These are phyloP conservation scores for Penicillium sp. DNA, from an alignment of 2,329 filamentous ascomycete species.

Conservation along the genomic window DNA sequence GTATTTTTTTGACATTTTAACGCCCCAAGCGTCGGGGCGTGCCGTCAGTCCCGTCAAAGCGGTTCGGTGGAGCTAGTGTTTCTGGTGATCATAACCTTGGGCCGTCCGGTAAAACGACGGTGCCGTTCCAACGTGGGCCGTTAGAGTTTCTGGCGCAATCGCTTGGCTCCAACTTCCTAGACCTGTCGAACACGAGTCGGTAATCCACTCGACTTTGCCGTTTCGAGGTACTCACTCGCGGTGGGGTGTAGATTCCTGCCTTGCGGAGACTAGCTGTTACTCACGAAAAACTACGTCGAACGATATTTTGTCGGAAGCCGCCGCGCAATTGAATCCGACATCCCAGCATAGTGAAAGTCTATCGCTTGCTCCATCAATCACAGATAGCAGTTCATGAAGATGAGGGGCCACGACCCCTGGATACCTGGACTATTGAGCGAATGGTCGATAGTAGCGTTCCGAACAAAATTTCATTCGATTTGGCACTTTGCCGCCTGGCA, in stretches of 20 bases:
- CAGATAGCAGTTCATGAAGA: neutral
- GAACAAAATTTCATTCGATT: neutral
- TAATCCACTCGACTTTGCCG: constrained; percentile 3
- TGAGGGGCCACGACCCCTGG: neutral
- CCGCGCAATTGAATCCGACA: constrained; percentile 8
- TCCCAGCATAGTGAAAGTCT: constrained; percentile 4
- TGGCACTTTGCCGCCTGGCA: neutral
- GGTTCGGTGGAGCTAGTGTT: constrained; percentile 18
- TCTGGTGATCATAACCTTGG: constrained; percentile 2
- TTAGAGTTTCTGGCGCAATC: constrained; percentile 1
- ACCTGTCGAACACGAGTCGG: constrained; percentile 5
- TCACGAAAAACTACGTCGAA: constrained; percentile 4
- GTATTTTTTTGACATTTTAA: neutral
- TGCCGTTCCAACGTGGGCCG: constrained; percentile 2
- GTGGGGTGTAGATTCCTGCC: neutral
- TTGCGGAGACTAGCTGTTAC: constrained; percentile 6
- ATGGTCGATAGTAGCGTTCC: constrained; percentile 9
- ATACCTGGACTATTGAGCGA: constrained; percentile 3
- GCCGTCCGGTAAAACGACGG: constrained; percentile 12
- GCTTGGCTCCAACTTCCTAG: too few relatives aligned
- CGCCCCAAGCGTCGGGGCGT: neutral
- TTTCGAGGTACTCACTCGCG: neutral
- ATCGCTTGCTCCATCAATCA: neutral
- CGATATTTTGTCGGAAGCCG: constrained; percentile 5
- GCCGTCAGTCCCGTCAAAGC: constrained; percentile 16